phyloP scores from a whole-genome alignment of 129 eudicot species.

The Dittrichia graveolens region DNA sequence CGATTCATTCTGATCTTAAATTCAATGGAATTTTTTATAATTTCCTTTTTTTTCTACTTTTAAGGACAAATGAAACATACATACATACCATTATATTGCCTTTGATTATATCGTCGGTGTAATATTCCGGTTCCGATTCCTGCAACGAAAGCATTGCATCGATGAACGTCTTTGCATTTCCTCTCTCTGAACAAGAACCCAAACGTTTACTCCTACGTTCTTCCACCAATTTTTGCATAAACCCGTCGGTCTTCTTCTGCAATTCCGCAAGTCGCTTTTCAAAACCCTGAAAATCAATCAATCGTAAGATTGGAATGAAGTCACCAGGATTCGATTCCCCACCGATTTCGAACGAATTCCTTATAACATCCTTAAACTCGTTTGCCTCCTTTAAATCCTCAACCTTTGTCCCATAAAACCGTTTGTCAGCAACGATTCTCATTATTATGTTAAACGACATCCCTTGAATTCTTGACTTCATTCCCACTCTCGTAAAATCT shows the following conservation, averaged over 20 bases:
- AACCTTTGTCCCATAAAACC: slow-evolving; percentile 32
- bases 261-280: slow-evolving; percentile 39
- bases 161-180: slow-evolving; percentile 40
- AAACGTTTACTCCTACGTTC: slow-evolving; percentile 29
- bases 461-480: slow-evolving; percentile 40
- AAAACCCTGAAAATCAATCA: slow-evolving; percentile 42
- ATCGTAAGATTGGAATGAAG: slow-evolving; percentile 40
- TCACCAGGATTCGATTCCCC: slow-evolving; percentile 49
- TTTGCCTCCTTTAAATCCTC: slow-evolving; percentile 34
- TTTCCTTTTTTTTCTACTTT: no score
- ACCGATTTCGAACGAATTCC: slow-evolving; percentile 26
- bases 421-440: slow-evolving; percentile 49
- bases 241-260: slow-evolving; percentile 35
- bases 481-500: slow-evolving; percentile 29
- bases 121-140: slow-evolving; percentile 52
- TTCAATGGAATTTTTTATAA: no score
- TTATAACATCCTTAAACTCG: slow-evolving; percentile 17
- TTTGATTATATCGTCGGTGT: slow-evolving; percentile 60
- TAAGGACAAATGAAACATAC: no score
- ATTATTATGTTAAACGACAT: slow-evolving; percentile 44
- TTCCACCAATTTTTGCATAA: slow-evolving; percentile 49
- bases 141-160: slow-evolving; percentile 52
- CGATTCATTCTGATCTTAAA: no score
- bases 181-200: not conserved
- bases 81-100: slow-evolving; percentile 47